Percentiles rank a stretch among this genome's conserved stretches.
Conservation (phyloP, 345 rosid species). For the Gossypium ekmanianum region DNA sequence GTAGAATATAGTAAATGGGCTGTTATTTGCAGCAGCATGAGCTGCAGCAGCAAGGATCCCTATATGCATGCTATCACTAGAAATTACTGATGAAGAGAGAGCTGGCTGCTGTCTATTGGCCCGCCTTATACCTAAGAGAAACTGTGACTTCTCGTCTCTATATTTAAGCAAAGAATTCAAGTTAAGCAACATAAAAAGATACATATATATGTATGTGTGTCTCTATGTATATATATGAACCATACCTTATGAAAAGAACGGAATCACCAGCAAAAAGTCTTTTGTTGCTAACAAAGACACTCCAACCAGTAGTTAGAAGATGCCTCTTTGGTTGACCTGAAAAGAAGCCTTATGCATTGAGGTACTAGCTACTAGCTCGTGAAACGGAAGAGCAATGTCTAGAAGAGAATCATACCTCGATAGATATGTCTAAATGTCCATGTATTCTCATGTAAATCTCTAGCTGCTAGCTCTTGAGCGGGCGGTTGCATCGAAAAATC, state of each 20-base stretch:
- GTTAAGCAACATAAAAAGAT: conserved; percentile 9
- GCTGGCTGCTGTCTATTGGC: conserved; percentile 93
- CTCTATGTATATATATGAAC: background rate
- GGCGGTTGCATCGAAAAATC: conserved; percentile 98
- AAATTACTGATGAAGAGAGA: conserved; percentile 88
- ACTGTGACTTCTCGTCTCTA: conserved; percentile 94
- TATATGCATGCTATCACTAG: conserved; percentile 98
- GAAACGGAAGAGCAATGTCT: background rate
- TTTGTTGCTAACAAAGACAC: conserved; percentile 89
- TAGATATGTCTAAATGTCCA: conserved; percentile 94
- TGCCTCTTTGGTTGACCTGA: conserved; percentile 95
- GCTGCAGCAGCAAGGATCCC: conserved; percentile 99
- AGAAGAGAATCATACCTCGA: conserved; percentile 54
- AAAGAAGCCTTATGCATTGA: conserved; percentile 17
- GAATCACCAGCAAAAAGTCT: conserved; percentile 95
- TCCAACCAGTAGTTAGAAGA: conserved; percentile 93
- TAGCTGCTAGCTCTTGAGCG: conserved; percentile 84
- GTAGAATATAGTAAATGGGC: conserved; percentile 86
- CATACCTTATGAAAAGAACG: conserved; percentile 85
- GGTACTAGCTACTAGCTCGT: background rate
- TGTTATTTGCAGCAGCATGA: conserved; percentile 92
- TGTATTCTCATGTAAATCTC: conserved; percentile 77
- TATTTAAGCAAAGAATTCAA: conserved; percentile 22
- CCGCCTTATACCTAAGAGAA: conserved; percentile 76
- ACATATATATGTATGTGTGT: background rate